phyloP scores from a whole-genome alignment of 441 rosid genomes.

The Brassica hybrid region DNA sequence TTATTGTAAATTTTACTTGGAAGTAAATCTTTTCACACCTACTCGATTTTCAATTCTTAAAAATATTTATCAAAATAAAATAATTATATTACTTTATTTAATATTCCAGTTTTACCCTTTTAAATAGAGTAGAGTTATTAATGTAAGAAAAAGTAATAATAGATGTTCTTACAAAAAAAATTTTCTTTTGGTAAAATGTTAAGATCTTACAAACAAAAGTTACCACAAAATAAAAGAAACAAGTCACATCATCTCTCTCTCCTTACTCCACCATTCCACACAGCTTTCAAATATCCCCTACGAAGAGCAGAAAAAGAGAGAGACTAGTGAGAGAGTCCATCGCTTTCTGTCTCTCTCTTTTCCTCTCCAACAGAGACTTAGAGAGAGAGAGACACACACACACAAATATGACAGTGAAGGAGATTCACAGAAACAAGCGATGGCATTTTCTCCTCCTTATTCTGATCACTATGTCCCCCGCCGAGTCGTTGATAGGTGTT shows the following conservation, averaged over 20 bases:
- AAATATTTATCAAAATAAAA: not conserved
- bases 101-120: no score
- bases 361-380: constrained; percentile 40
- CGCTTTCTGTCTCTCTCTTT: constrained; percentile 33
- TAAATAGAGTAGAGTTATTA: not conserved
- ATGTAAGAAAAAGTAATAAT: not conserved
- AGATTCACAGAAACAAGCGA: constrained; percentile 27
- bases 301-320: not conserved
- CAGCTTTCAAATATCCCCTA: constrained; percentile 38
- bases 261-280: constrained; percentile 34
- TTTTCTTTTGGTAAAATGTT: no score
- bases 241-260: constrained; percentile 32
- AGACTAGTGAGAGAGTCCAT: constrained; percentile 43
- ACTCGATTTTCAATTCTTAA: constrained; percentile 25
- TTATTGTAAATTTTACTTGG: no score
- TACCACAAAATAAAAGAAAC: constrained; percentile 1
- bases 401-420: constrained; percentile 30
- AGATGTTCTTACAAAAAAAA: not conserved
- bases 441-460: constrained; percentile 32
- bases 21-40: not conserved
- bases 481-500: constrained; percentile 31
- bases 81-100: no score
- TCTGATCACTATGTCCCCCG: constrained; percentile 37
- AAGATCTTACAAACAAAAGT: not conserved
- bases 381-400: constrained; percentile 37